These are phyloP conservation scores for Candida ipomoeae DNA, from an alignment of 805 yeast species.

Conservation along the genomic window DNA sequence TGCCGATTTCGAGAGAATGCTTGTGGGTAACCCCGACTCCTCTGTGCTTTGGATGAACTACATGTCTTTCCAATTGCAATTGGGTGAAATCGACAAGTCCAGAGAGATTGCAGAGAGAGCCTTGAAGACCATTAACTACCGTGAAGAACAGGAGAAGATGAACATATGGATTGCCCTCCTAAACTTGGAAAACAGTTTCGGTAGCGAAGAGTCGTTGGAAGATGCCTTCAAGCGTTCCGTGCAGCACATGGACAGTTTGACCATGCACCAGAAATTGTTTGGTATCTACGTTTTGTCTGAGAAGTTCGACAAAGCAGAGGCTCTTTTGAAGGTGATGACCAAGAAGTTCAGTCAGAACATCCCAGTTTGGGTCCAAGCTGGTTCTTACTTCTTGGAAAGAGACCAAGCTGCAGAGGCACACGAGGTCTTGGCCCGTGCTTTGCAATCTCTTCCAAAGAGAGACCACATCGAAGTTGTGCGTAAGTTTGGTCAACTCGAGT, in stretches of 20 bases:
- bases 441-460: constrained; percentile 66
- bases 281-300: constrained; percentile 73
- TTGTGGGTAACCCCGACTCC: constrained; percentile 89
- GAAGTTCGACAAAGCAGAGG: constrained; percentile 65
- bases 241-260: constrained; percentile 85
- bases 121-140: constrained; percentile 77
- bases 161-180: constrained; percentile 95
- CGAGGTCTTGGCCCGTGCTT: constrained; percentile 67
- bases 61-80: constrained; percentile 95
- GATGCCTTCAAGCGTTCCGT: constrained; percentile 78
- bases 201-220: constrained; percentile 76
- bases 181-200: constrained; percentile 92
- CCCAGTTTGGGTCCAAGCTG: constrained; percentile 79
- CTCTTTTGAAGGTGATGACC: constrained; percentile 58
- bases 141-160: constrained; percentile 89
- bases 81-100: constrained; percentile 91
- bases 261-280: constrained; percentile 75
- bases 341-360: constrained; percentile 74
- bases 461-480: constrained; percentile 75
- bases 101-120: constrained; percentile 93
- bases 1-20: constrained; percentile 84
- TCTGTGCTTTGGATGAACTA: constrained; percentile 96
- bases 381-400: constrained; percentile 65
- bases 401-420: constrained; percentile 59
- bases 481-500: constrained; percentile 88